Base-by-base conservation (phyloP, 1,139 yeast genomes). In the Protomyces arabidopsidicola region DNA sequence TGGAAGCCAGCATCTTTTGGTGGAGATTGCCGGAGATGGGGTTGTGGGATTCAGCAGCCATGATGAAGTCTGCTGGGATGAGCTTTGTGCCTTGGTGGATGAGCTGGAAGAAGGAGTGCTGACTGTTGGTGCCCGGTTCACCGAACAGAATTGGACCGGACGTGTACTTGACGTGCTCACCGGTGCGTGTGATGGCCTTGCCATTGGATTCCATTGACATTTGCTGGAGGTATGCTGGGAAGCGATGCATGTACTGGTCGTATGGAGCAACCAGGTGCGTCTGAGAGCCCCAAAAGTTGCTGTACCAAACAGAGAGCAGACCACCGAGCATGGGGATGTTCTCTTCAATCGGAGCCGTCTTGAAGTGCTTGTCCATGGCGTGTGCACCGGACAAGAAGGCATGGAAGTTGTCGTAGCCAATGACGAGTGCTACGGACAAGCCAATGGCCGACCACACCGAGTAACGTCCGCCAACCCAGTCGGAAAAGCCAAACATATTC, bases 391-490 rank as follows among this genome's bases (percentile, higher is more conserved):
- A 88, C 74, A 93, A 83, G 82, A 93, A 90, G 67, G 82, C 83
- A 68, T 88, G 90, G 74, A 93, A 93, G 83, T 90, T 89, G 70
- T 93, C 98, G 76, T 77, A 93, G 68, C 98, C 98, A 77, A 93
- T 87, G 84, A 88, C 93, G 72, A 93, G 80, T 72, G 96, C 96
- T 68, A 93, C 93, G 42, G 97, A 89, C 72, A 93, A 84, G 68
- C 98, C 98, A 77, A 93, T 93, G 70, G 98, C 95, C 53, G 97
- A 89, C 98, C 98, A 93, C 67, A 93, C 98, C 31, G 98, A 91
- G 85, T 93, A 93, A 79, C 98, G 87, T 74, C 98, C 98, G 74
- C 98, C 98, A 68, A 93, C 98, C 98, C 98, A 93, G 80, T 81
- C 87, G 78, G 90, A 97, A 74, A 93, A 93, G 67, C 96, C 98